Evolutionary conservation across 495 filamentous ascomycete genomes (phyloP).

Genomic region (Lophiostoma macrostomum): DNA sequence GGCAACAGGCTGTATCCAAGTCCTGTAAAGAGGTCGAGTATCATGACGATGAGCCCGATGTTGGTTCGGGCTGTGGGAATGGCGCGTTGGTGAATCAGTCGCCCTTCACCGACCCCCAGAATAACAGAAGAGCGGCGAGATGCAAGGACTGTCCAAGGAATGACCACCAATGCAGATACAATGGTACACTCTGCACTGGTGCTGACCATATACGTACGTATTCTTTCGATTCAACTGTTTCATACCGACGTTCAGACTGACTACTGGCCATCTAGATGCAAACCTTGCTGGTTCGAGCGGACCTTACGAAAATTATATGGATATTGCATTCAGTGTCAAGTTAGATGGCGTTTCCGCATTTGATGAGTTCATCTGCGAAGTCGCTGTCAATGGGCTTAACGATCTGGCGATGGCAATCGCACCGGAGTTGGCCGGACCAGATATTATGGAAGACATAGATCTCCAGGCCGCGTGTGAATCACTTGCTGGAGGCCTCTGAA

Average conservation of each 20-base stretch:
- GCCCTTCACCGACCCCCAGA: too few species aligned
- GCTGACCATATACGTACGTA: conserved; percentile 1
- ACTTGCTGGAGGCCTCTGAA: too few species aligned
- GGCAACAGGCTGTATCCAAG: conserved; percentile 1
- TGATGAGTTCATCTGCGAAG: conserved; percentile 6
- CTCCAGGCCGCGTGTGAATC: neutral
- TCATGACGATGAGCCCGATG: neutral
- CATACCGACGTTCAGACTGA: too few species aligned
- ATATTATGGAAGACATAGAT: neutral
- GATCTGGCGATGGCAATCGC: conserved; percentile 4
- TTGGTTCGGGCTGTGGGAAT: neutral
- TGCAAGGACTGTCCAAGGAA: too few species aligned
- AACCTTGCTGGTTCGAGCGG: neutral
- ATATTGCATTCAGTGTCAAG: neutral
- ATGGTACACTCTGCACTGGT: neutral
- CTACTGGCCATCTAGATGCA: neutral
- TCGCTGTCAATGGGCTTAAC: neutral
- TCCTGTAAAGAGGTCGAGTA: conserved; percentile 10
- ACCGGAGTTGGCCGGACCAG: neutral
- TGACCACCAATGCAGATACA: neutral
- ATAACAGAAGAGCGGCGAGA: too few species aligned
- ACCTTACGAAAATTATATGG: conserved; percentile 2
- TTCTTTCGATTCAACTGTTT: neutral
- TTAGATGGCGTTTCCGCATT: too few species aligned
- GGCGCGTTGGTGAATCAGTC: neutral